Base-by-base conservation (phyloP, 2,329 filamentous ascomycete genomes). In the Lasiodiplodia citricola region DNA sequence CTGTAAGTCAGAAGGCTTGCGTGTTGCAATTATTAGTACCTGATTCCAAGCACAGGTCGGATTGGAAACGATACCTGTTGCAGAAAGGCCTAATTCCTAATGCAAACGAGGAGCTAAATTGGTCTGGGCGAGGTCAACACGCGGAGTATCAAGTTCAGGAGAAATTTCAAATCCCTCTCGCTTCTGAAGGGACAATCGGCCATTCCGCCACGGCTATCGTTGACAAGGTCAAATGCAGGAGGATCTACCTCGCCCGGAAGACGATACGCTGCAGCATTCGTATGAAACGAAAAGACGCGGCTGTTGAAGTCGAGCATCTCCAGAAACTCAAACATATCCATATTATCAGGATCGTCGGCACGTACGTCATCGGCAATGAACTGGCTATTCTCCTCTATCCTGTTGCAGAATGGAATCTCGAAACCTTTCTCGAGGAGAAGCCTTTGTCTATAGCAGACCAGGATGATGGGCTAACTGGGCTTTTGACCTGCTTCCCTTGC, bases 401-500 rank as follows among this genome's bases (percentile, higher is more conserved):
- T 2, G 76, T 79, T 50, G 77, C 78, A 2, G 78, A 79, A 18
- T 79, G 75, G n/a, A 79, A 76, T n/a, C 74, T 80, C 21, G 71
- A 73, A 11, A 69, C 74, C 41, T 80, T 77, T 76, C 73, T 80
- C 6, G 31, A 25, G 6, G 4, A 13, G 3, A 5, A 11, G 1
- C 50, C n/a, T 23, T 5, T 21, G n/a, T 31, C 7, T 31, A 31
- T 10, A 10, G 21, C 0, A 23, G 2, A n/a, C 11, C 0, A 13
- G 1, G 50, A 25, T 3, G 7, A 23, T 2, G 13, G n/a, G 2
- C 1, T 31, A 70, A 47, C 70, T 74, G 7, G 72, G 11, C 6
- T 16, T 16, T 25, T 52, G 77, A 55, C 23, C 18, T 70, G 79
- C 76, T 76, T 77, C 51, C 77, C 77, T 60, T 80, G 78, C 67